A percentile compares a stretch with the other conserved stretches of the same genome.
These are phyloP conservation scores for Fusarium neocosmosporiellum DNA, from an alignment of 2,329 filamentous ascomycete genomes.

Conservation along the genomic window DNA sequence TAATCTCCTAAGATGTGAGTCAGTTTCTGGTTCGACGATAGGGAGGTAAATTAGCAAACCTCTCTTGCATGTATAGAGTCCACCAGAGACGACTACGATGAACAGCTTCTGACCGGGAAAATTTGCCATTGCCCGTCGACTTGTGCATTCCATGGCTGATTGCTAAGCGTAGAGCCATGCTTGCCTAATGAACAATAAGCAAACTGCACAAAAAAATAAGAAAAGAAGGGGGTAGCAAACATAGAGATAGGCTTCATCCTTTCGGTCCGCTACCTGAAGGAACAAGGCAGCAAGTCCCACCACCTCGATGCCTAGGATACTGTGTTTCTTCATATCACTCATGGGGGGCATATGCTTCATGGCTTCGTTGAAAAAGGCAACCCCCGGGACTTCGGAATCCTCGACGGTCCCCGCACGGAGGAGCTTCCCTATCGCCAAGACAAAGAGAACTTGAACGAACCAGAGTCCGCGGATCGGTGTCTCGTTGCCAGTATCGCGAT, in stretches of 20 bases:
- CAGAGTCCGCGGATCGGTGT: slow-evolving; percentile 8
- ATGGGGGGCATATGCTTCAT: slow-evolving; percentile 21
- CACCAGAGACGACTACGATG: slow-evolving; percentile 27
- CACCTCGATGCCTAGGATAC: slow-evolving; percentile 18
- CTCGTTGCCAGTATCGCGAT: slow-evolving; percentile 1
- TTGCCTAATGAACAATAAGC: not conserved
- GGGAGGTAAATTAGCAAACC: not conserved
- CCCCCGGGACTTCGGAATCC: slow-evolving; percentile 15
- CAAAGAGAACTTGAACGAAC: slow-evolving; percentile 24
- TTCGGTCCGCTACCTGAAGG: slow-evolving; percentile 28
- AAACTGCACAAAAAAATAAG: not conserved
- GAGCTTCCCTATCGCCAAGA: slow-evolving; percentile 22
- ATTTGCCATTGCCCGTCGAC: not conserved
- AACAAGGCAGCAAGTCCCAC: slow-evolving; percentile 24
- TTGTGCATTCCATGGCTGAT: slow-evolving; percentile 14
- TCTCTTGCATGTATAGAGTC: slow-evolving; percentile 31
- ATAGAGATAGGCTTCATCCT: slow-evolving; percentile 30
- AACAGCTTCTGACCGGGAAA: slow-evolving; percentile 22
- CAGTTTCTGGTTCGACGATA: not conserved
- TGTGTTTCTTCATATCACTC: slow-evolving; percentile 16
- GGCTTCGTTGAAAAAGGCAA: slow-evolving; percentile 28
- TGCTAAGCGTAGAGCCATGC: slow-evolving; percentile 20
- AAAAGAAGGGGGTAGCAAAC: not conserved
- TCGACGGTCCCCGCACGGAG: slow-evolving; percentile 19
- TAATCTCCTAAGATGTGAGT: slow-evolving; percentile 15